A percentile compares a stretch with the other conserved stretches of the same genome.
These are phyloP conservation scores for Mycena citricolor DNA, from an alignment of 1,284 basidiomycete species.

Conservation along the genomic window DNA sequence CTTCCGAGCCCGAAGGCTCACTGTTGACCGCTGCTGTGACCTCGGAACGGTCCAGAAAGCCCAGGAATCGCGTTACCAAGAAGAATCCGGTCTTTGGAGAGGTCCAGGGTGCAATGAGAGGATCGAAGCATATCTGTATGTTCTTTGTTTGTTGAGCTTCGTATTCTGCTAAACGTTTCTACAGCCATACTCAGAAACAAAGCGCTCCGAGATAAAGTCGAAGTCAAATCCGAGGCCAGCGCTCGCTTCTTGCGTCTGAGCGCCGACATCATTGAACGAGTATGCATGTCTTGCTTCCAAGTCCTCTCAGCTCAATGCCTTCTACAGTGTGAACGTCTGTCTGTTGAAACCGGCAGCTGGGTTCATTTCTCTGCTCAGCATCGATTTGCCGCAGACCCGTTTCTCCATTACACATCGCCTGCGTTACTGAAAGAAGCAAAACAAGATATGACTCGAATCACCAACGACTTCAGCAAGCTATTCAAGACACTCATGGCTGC, in stretches of 20 bases:
- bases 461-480: constrained; percentile 8
- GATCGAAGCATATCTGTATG: constrained; percentile 1
- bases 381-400: constrained; percentile 1
- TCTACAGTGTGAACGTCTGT: constrained; percentile 17
- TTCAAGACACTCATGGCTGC: constrained; percentile 18
- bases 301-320: background rate
- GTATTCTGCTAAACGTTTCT: background rate
- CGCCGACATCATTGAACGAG: constrained; percentile 16
- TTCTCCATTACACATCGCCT: constrained; percentile 21
- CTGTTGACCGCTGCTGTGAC: too few species aligned
- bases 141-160: background rate
- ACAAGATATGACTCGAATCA: constrained; percentile 7
- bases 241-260: constrained; percentile 5
- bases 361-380: constrained; percentile 18
- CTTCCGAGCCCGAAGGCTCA: too few species aligned
- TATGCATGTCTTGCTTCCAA: background rate
- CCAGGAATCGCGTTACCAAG: background rate
- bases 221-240: constrained; percentile 2
- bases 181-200: constrained; percentile 2
- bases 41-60: background rate
- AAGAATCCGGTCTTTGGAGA: constrained; percentile 3
- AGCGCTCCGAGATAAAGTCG: background rate
- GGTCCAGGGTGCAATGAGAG: constrained; percentile 17
- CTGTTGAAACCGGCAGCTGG: constrained; percentile 18
- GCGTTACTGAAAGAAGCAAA: constrained; percentile 16